These are phyloP conservation scores for Solanum arcanum DNA, from an alignment of 257 asterid species.

Conservation along the genomic window DNA sequence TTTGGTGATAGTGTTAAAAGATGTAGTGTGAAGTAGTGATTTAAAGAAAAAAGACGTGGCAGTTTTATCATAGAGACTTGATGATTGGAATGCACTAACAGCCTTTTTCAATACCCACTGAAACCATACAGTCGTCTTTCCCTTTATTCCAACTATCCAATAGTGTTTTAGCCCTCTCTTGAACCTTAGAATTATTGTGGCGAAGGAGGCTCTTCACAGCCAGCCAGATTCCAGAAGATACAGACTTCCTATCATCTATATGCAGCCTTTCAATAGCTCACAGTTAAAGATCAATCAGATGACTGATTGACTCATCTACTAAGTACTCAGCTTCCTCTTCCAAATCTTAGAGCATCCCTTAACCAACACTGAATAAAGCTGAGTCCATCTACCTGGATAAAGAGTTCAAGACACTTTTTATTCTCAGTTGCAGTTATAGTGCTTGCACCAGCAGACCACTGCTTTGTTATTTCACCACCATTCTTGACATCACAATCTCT, in stretches of 20 bases:
- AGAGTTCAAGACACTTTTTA: conserved; percentile 55
- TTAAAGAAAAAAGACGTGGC: background rate
- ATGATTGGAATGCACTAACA: too few species aligned
- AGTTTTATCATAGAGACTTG: conserved; percentile 19
- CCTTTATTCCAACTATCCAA: conserved; percentile 44
- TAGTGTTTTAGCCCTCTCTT: conserved; percentile 35
- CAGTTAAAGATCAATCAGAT: conserved; percentile 34
- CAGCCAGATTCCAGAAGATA: conserved; percentile 32
- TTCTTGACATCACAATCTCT: conserved; percentile 20
- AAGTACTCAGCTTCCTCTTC: conserved; percentile 16
- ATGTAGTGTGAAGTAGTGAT: too few species aligned
- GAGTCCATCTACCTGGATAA: conserved; percentile 55
- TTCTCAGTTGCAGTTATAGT: conserved; percentile 54
- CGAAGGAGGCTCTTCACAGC: conserved; percentile 36
- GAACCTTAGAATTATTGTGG: conserved; percentile 37
- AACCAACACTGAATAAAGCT: conserved; percentile 38
- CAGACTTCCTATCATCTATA: conserved; percentile 26
- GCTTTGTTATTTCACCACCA: conserved; percentile 31
- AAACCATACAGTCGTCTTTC: conserved; percentile 7
- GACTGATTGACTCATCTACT: conserved; percentile 36
- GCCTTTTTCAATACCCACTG: conserved; percentile 8
- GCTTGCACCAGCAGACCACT: conserved; percentile 55
- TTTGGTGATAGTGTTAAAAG: too few species aligned
- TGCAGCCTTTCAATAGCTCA: conserved; percentile 45
- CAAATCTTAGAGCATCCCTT: conserved; percentile 40